phyloP scores from a whole-genome alignment of 257 asterid genomes.

The Nicotiana sylvestris region DNA sequence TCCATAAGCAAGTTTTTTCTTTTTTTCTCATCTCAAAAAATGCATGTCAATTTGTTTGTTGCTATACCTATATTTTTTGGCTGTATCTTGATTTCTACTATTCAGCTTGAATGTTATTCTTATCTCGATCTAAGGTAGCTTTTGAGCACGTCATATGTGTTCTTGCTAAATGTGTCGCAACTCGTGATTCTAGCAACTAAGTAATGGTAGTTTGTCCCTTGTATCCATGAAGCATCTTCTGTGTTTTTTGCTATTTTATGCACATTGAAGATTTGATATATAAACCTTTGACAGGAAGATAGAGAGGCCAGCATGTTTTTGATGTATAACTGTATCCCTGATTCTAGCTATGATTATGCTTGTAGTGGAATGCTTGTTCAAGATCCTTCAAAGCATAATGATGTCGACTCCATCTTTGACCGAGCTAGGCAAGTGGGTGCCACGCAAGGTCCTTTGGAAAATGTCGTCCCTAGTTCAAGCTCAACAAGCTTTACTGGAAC shows the following conservation, averaged over 20 bases:
- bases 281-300: neutral
- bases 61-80: neutral
- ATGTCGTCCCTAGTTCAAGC: conserved; percentile 63
- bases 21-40: neutral
- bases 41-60: neutral
- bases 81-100: neutral
- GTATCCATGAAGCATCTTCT: neutral
- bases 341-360: conserved; percentile 4
- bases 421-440: conserved; percentile 71
- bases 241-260: neutral
- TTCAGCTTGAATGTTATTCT: conserved; percentile 3
- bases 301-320: neutral
- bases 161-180: neutral
- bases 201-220: neutral
- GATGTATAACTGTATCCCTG: neutral
- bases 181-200: conserved; percentile 6
- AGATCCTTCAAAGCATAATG: conserved; percentile 46
- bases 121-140: neutral
- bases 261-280: neutral
- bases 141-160: neutral
- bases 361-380: conserved; percentile 85
- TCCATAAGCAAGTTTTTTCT: neutral
- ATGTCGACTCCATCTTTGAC: conserved; percentile 44
- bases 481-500: conserved; percentile 78
- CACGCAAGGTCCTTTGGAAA: conserved; percentile 55